Evolutionary conservation across 306 rosid species (phyloP), one percentile per base, ranked within the genome.

Genomic region (Vigna unguiculata): DNA sequence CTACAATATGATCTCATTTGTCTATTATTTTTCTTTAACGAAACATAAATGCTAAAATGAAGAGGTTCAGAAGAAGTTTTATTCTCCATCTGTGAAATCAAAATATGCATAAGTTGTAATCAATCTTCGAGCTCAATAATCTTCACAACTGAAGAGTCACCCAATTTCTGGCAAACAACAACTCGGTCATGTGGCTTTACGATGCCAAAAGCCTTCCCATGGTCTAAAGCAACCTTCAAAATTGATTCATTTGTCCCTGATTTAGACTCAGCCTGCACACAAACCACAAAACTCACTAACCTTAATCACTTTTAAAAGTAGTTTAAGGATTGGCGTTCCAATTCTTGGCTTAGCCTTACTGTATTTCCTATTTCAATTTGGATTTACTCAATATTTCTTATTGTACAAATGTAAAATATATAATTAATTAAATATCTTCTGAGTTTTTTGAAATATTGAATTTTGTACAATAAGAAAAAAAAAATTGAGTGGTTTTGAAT

Each of bases 151-250:
- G 97, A 88, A 9, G 97, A 77, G 82, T 93, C 98, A 14, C 94
- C 97, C 20, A 93, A 93, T 83, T 93, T 93, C 88, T 93, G 97
- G 85, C 96, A 93, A 45, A 93, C 85, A 57, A 93, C 98, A 45
- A 93, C 90, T 22, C 98, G 89, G 63, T 93, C 98, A 47, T 90
- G 98, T 5, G 97, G 83, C 81, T 91, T 93, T 24, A 93, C 77
- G 10, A 93, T 84, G 58, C 98, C 98, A 1, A 87, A 72, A 47
- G 89, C 86, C 87, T 90, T 93, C 52, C 97, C 98, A 61, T 91
- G 89, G 68, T 91, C 97, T 76, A 93, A 92, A 47, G 98, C 97
- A 46, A 90, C 93, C 91, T 91, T 93, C 49, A 93, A 83, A 85
- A 93, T 91, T 1, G 98, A 91, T 62, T 93, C 98, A 20, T 90